phyloP scores from a whole-genome alignment of 2,329 filamentous ascomycete species.

The Fusarium sp. region DNA sequence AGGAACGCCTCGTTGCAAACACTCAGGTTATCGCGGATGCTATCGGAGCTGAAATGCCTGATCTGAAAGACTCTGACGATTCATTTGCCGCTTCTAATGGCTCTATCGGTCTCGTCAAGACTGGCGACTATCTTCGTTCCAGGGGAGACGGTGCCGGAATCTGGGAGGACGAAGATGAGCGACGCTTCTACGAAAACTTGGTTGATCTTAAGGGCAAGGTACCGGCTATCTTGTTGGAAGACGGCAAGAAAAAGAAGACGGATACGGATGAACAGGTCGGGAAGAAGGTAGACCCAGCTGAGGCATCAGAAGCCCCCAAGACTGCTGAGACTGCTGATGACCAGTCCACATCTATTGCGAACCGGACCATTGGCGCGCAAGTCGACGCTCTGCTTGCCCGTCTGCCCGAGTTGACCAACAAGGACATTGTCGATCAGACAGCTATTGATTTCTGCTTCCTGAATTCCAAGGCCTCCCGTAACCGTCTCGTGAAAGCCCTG shows the following conservation, averaged over 20 bases:
- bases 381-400: slow-evolving; percentile 90
- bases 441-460: slow-evolving; percentile 98
- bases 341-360: slow-evolving; percentile 92
- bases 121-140: slow-evolving; percentile 90
- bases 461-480: slow-evolving; percentile 97
- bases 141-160: slow-evolving; percentile 93
- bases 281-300: slow-evolving; percentile 74
- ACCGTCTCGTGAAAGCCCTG: slow-evolving; percentile 90
- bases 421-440: slow-evolving; percentile 90
- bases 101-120: slow-evolving; percentile 92
- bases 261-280: slow-evolving; percentile 86
- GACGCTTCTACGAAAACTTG: slow-evolving; percentile 97
- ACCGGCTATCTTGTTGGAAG: slow-evolving; percentile 91
- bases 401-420: slow-evolving; percentile 90
- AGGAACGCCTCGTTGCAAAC: slow-evolving; percentile 90
- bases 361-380: slow-evolving; percentile 97
- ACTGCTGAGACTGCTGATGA: slow-evolving; percentile 74
- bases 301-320: slow-evolving; percentile 65
- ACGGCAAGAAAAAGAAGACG: slow-evolving; percentile 91
- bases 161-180: slow-evolving; percentile 98
- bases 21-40: slow-evolving; percentile 92
- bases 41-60: slow-evolving; percentile 91
- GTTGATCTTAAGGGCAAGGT: slow-evolving; percentile 97
- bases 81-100: slow-evolving; percentile 74
- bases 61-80: slow-evolving; percentile 86